phyloP scores from a whole-genome alignment of 805 yeast genomes.

The Zygosaccharomyces bailii region DNA sequence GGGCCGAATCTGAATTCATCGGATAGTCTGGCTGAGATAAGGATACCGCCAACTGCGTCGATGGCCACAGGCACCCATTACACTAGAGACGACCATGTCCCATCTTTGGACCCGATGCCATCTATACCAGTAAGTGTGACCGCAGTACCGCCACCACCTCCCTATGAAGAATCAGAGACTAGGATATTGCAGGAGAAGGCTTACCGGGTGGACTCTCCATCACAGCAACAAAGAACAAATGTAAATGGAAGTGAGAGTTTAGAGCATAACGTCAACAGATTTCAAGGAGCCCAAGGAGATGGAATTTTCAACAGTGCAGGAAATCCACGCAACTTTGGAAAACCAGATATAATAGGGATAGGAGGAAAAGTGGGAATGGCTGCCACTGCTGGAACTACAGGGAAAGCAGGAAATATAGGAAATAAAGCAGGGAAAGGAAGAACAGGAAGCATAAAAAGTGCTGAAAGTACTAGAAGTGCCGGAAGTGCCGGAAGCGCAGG shows the following conservation, averaged over 20 bases:
- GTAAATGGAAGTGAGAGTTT: neutral
- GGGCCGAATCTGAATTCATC: neutral
- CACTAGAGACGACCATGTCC: neutral
- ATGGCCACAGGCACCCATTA: constrained; percentile 1
- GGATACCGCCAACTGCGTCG: constrained; percentile 3
- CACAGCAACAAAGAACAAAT: constrained; percentile 2
- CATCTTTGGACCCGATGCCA: neutral
- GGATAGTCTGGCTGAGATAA: neutral
- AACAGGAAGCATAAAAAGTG: too few relatives aligned
- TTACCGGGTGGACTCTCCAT: constrained; percentile 15
- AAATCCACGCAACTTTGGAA: too few relatives aligned
- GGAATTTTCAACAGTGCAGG: too few relatives aligned
- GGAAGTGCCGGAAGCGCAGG: too few relatives aligned
- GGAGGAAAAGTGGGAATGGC: neutral
- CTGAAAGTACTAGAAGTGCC: too few relatives aligned
- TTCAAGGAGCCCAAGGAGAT: too few relatives aligned
- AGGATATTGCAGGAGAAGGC: constrained; percentile 21
- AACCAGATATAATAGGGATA: neutral
- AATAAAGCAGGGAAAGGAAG: too few relatives aligned
- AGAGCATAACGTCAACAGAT: too few relatives aligned
- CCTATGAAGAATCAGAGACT: constrained; percentile 21
- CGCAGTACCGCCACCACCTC: constrained; percentile 19
- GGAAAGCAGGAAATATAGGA: too few relatives aligned
- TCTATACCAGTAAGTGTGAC: neutral
- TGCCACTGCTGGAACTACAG: neutral